These are phyloP conservation scores for Penicillium palitans DNA, from an alignment of 2,329 filamentous ascomycete species.

Conservation along the genomic window DNA sequence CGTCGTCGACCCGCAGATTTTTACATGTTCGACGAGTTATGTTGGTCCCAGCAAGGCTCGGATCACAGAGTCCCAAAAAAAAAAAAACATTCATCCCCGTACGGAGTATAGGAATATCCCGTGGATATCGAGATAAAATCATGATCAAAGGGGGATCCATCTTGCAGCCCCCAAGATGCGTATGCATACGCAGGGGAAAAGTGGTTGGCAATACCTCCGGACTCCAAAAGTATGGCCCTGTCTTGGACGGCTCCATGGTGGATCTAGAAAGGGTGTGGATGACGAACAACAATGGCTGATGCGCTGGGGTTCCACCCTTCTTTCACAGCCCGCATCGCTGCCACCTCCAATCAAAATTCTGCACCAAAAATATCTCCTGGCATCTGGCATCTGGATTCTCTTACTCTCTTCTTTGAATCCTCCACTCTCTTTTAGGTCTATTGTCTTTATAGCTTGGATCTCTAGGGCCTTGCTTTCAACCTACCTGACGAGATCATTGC, in stretches of 20 bases:
- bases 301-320: slow-evolving; percentile 14
- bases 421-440: neutral
- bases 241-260: slow-evolving; percentile 12
- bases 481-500: neutral
- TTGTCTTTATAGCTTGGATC: slow-evolving; percentile 2
- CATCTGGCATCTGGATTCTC: slow-evolving; percentile 10
- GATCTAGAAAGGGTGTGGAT: slow-evolving; percentile 13
- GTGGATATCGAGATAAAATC: neutral
- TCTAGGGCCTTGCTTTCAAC: neutral
- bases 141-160: neutral
- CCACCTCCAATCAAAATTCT: slow-evolving; percentile 26
- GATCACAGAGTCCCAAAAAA: slow-evolving; percentile 4
- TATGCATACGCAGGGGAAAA: slow-evolving; percentile 7
- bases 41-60: slow-evolving; percentile 9
- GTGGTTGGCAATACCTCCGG: neutral
- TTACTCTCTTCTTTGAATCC: neutral
- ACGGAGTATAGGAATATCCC: neutral
- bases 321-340: slow-evolving; percentile 15
- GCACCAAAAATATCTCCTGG: slow-evolving; percentile 28
- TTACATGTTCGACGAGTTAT: slow-evolving; percentile 22
- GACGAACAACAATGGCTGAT: slow-evolving; percentile 22
- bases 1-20: slow-evolving; percentile 20
- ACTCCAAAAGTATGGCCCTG: neutral
- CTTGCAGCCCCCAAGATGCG: neutral
- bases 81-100: neutral